Evolutionary conservation across 805 yeast species (phyloP).

Genomic region (Metschnikowia matae): DNA sequence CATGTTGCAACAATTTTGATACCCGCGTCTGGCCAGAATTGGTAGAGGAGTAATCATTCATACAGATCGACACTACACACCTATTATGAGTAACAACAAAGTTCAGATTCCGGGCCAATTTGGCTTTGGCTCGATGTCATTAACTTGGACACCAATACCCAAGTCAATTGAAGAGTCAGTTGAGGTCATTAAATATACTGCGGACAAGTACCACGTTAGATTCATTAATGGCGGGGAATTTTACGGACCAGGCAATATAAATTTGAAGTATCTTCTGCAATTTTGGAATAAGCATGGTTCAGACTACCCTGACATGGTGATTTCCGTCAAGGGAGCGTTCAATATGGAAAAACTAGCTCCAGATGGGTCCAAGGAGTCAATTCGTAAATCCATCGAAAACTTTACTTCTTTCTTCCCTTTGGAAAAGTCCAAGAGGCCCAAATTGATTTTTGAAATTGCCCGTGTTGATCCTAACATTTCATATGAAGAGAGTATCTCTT

Average conservation of each 20-base stretch:
- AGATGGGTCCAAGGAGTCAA: constrained; percentile 45
- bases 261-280: constrained; percentile 52
- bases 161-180: constrained; percentile 51
- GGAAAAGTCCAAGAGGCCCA: constrained; percentile 29
- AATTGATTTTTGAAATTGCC: constrained; percentile 58
- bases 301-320: constrained; percentile 46
- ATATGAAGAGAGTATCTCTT: constrained; percentile 54
- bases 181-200: constrained; percentile 42
- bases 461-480: constrained; percentile 60
- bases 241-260: constrained; percentile 54
- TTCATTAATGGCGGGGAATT: constrained; percentile 76
- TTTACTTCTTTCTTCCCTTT: constrained; percentile 28
- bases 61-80: not conserved
- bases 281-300: constrained; percentile 60
- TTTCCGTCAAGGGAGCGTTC: constrained; percentile 68
- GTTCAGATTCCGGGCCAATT: constrained; percentile 24
- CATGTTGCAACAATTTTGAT: not conserved
- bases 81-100: not conserved
- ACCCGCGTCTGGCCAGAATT: not conserved
- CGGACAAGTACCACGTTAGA: constrained; percentile 45
- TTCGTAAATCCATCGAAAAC: constrained; percentile 46
- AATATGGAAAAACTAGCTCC: constrained; percentile 40
- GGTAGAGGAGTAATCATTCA: not conserved
- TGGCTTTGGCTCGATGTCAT: constrained; percentile 81
- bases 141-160: constrained; percentile 66